Evolutionary conservation across 768 basidiomycete genomes (phyloP), one percentile per base, ranked within the genome.

Genomic region (Hygrophoropsis aurantiaca): DNA sequence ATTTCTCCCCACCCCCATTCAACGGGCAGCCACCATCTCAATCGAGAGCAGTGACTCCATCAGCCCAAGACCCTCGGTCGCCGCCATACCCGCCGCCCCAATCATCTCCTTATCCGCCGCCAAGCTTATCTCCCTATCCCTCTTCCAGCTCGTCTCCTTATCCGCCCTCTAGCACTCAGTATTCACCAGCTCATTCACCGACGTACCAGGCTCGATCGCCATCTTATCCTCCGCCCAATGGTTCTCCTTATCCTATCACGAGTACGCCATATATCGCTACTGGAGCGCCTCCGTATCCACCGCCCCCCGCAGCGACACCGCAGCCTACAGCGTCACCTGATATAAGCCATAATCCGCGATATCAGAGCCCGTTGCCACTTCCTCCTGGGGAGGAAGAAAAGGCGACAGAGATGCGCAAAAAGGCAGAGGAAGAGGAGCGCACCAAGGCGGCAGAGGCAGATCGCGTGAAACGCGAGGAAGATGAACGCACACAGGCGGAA

Each of bases 291-390:
- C 58, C 66, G 13, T 19, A 48, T 11, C 51, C 51, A 5, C 47
- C 62, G 4, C 55, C 46, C 24, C 43, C 50, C 35, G 46, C 47
- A n/a, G n/a, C n/a, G n/a, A n/a, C n/a, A n/a, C n/a, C n/a, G n/a
- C n/a, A n/a, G n/a, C n/a, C n/a, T n/a, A 52, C 45, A 21, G 63
- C 67, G 21, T 45, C 71, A 6, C 71, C 69, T 2, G 77, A 77
- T 53, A 72, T 74, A 21, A 71, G 76, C 53, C 63, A 74, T 8
- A 58, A 67, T 30, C 62, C 60, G 18, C 74, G 81, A 16, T 84
- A 84, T 59, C 71, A 74, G 37, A 66, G 74, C 0, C 80, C 82
- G 13, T 63, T 83, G 13, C 80, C 81, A 3, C 68, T 82, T 8
- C 82, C 81, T n/a, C 65, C 19, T 43, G 24, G 46, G 42, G 30